Base-by-base conservation (phyloP, 352 stramenopile genomes). In the Elongisporangium prolatum region DNA sequence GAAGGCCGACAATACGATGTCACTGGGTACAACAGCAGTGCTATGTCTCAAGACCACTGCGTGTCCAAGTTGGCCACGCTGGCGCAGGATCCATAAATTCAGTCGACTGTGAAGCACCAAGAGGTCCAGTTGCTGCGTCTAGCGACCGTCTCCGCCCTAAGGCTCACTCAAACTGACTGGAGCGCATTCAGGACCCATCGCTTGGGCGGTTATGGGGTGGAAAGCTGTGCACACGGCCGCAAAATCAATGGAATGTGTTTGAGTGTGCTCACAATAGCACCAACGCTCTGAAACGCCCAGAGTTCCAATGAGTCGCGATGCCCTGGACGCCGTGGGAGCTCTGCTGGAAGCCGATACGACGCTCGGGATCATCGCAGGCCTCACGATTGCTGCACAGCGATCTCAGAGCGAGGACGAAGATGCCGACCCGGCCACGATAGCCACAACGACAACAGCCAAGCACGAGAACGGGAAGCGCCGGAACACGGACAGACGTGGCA, bases 321-420 rank as follows among this genome's bases (percentile, higher is more conserved):
- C 28, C 28, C 8, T 40, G 28, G 52, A 63, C 3, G 56, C 77
- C 10, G 61, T 87, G 49, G 60, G 51, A 54, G 67, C 67, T 38
- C 54, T 87, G 2, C 59, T 85, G 20, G 50, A 58, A 21, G 68
- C 65, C 1, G 68, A 86, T 57, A 75, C 79, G 50, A 77, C 72
- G 40, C 65, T 89, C 21, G 79, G 72, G 21, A 79, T 89, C 61
- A 71, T 87, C 38, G 76, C 79, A 3, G 71, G 70, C 0, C 67
- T 89, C 53, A 75, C 79, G 34, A 56, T 89, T 24, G 72, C 68
- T 13, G 60, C 68, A 18, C 50, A 77, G 56, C 44, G 68, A 78
- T 47, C 57, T 10, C 69, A 65, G 22, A 59, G 54, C 25, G 64
- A 69, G 48, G 60, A 69, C 50, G 65, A 83, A 11, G 71, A 80